These are phyloP conservation scores for Cadophora malorum DNA, from an alignment of 2,329 filamentous ascomycete species.

Conservation along the genomic window DNA sequence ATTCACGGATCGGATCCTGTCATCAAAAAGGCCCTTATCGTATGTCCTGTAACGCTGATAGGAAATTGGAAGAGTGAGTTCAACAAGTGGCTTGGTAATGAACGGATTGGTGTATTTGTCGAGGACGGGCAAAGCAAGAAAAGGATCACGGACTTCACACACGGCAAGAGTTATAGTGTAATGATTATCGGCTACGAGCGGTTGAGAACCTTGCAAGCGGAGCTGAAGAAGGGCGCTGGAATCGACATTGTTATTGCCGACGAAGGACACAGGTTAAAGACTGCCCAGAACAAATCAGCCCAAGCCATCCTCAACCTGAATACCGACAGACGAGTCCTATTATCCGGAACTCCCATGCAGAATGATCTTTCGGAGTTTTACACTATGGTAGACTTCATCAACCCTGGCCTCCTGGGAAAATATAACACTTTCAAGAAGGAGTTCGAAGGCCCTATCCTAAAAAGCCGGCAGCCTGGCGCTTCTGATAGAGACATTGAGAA, in stretches of 20 bases:
- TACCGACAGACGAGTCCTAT: slow-evolving; percentile 55
- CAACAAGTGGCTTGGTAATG: slow-evolving; percentile 75
- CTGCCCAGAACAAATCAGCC: slow-evolving; percentile 90
- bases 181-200: slow-evolving; percentile 80
- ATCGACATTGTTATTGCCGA: slow-evolving; percentile 94
- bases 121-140: slow-evolving; percentile 59
- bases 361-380: slow-evolving; percentile 96
- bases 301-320: slow-evolving; percentile 89
- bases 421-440: slow-evolving; percentile 92
- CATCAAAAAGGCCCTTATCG: slow-evolving; percentile 73
- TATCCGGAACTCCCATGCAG: slow-evolving; percentile 86
- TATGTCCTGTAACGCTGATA: slow-evolving; percentile 75
- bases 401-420: slow-evolving; percentile 92
- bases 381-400: slow-evolving; percentile 90
- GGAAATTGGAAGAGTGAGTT: slow-evolving; percentile 78
- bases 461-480: slow-evolving; percentile 57
- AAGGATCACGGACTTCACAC: slow-evolving; percentile 71
- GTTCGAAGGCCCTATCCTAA: slow-evolving; percentile 91
- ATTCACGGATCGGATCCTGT: slow-evolving; percentile 63
- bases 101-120: slow-evolving; percentile 72
- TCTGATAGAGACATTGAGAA: slow-evolving; percentile 76
- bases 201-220: slow-evolving; percentile 68
- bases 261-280: slow-evolving; percentile 96
- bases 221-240: slow-evolving; percentile 64
- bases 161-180: slow-evolving; percentile 69